Evolutionary conservation across 768 basidiomycete genomes (phyloP).

Genomic region (Flagelloscypha sp.): DNA sequence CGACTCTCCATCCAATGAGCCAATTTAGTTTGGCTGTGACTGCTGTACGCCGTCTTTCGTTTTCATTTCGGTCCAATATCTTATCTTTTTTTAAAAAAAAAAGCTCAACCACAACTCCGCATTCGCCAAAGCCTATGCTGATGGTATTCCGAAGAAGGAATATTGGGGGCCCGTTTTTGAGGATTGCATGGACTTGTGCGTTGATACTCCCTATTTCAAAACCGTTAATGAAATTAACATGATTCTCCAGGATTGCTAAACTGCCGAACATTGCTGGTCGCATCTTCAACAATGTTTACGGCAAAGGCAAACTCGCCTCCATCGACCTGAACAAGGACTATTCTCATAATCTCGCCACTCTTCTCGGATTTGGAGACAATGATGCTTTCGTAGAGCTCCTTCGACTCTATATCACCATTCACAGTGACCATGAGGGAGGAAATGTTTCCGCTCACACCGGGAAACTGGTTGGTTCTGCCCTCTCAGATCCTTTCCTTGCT

Average conservation of each 20-base stretch:
- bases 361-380: slow-evolving; percentile 89
- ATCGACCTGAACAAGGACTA: slow-evolving; percentile 84
- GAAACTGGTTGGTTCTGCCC: slow-evolving; percentile 88
- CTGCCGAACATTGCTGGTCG: slow-evolving; percentile 94
- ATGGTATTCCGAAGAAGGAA: slow-evolving; percentile 88
- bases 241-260: slow-evolving; percentile 74
- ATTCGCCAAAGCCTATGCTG: slow-evolving; percentile 90
- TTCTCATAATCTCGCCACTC: slow-evolving; percentile 78
- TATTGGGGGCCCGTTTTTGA: slow-evolving; percentile 96
- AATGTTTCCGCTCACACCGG: slow-evolving; percentile 96
- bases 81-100: slow-evolving; percentile 9
- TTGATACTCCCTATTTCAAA: not conserved
- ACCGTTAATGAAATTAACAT: slow-evolving; percentile 5
- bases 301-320: slow-evolving; percentile 77
- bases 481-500: slow-evolving; percentile 95
- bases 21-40: slow-evolving; percentile 96
- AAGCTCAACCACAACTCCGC: slow-evolving; percentile 94
- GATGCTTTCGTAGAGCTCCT: slow-evolving; percentile 87
- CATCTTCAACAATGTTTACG: slow-evolving; percentile 83
- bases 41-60: slow-evolving; percentile 44
- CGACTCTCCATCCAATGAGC: slow-evolving; percentile 96
- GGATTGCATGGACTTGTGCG: slow-evolving; percentile 79
- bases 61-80: slow-evolving; percentile 5
- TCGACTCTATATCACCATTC: slow-evolving; percentile 94
- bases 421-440: slow-evolving; percentile 97